Percentiles rank a stretch among this genome's conserved stretches.
Evolutionary conservation across 1,284 basidiomycete genomes (phyloP).

Genomic region (Heterobasidion annosum): DNA sequence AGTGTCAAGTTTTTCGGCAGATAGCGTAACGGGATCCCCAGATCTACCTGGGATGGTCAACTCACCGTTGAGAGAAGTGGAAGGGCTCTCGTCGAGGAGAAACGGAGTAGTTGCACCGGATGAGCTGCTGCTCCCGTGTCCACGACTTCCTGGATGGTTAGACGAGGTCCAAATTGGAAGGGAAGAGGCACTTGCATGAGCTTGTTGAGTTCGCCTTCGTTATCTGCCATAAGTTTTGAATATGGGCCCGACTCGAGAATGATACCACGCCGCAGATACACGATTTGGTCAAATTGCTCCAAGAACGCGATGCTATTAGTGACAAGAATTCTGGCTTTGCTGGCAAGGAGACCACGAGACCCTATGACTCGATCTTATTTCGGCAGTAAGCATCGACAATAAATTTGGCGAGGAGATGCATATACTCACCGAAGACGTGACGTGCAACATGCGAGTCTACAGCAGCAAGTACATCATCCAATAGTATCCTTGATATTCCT

Average conservation of each 20-base stretch:
- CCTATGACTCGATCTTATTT: slow-evolving; percentile 78
- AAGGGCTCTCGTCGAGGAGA: background rate
- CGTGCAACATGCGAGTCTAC: slow-evolving; percentile 37
- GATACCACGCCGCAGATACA: slow-evolving; percentile 78
- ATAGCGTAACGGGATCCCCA: slow-evolving; percentile 3
- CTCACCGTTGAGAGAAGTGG: background rate
- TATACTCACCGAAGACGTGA: slow-evolving; percentile 36
- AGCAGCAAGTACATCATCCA: slow-evolving; percentile 52
- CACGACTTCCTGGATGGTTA: slow-evolving; percentile 3
- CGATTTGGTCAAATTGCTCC: slow-evolving; percentile 71
- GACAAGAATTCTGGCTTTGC: slow-evolving; percentile 83
- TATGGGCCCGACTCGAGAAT: slow-evolving; percentile 78
- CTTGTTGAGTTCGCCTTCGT: slow-evolving; percentile 66
- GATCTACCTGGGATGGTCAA: background rate
- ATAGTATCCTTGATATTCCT: slow-evolving; percentile 23
- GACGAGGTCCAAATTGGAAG: background rate
- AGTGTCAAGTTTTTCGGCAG: slow-evolving; percentile 5
- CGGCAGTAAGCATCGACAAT: background rate
- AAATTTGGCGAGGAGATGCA: background rate
- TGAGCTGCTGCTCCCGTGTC: slow-evolving; percentile 6
- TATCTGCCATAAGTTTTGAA: slow-evolving; percentile 50
- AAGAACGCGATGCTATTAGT: slow-evolving; percentile 88
- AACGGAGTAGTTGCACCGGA: slow-evolving; percentile 8
- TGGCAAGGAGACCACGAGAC: slow-evolving; percentile 76
- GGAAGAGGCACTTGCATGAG: slow-evolving; percentile 54